phyloP scores from a whole-genome alignment of 768 basidiomycete genomes.

The Cubamyces sp. region DNA sequence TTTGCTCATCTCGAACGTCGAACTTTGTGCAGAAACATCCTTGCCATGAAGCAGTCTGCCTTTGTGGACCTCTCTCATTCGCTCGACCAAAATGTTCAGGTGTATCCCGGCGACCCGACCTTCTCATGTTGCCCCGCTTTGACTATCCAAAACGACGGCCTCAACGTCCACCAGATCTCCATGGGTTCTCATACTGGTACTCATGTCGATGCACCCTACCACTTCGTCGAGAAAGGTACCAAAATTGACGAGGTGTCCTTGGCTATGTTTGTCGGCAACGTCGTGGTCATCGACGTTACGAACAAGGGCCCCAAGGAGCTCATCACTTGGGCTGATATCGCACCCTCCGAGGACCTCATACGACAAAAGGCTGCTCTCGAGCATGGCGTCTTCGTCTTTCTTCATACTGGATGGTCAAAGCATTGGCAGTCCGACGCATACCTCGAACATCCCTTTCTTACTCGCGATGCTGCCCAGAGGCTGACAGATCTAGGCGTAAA shows the following conservation, averaged over 20 bases:
- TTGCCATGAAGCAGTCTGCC: neutral
- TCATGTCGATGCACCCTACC: slow-evolving; percentile 78
- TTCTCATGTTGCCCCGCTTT: slow-evolving; percentile 47
- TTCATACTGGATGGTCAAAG: slow-evolving; percentile 66
- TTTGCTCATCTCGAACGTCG: too few relatives aligned
- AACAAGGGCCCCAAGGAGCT: slow-evolving; percentile 11
- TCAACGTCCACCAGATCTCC: slow-evolving; percentile 52
- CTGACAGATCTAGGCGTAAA: slow-evolving; percentile 55
- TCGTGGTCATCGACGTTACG: slow-evolving; percentile 55
- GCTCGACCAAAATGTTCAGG: slow-evolving; percentile 46
- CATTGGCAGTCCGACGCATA: slow-evolving; percentile 55
- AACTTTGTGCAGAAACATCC: neutral
- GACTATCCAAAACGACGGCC: slow-evolving; percentile 51
- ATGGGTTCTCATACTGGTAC: slow-evolving; percentile 76
- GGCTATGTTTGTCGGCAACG: slow-evolving; percentile 50
- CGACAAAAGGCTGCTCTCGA: slow-evolving; percentile 16
- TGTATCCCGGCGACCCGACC: slow-evolving; percentile 60
- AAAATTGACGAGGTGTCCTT: slow-evolving; percentile 63
- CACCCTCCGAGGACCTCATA: slow-evolving; percentile 40
- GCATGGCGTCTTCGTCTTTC: slow-evolving; percentile 49
- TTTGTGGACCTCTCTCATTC: slow-evolving; percentile 59
- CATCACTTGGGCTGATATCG: slow-evolving; percentile 28
- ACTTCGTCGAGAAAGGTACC: slow-evolving; percentile 61
- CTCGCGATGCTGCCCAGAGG: slow-evolving; percentile 51
- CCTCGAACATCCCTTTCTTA: slow-evolving; percentile 66